Evolutionary conservation across 192 early-diverging fungal genomes (phyloP).

Genomic region (Mortierella alpina): DNA sequence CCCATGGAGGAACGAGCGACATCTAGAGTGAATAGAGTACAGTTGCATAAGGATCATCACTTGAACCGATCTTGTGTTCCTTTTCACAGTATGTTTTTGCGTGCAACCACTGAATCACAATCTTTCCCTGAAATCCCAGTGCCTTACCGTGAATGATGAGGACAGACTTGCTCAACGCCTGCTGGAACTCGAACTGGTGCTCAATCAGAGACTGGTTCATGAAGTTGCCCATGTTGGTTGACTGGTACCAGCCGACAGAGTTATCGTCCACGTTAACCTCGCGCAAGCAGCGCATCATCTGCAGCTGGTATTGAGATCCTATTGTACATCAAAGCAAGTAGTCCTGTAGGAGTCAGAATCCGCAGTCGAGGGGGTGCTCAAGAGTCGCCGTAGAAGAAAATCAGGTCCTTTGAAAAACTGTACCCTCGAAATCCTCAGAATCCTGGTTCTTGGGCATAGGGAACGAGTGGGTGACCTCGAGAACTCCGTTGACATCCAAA

Average conservation of each 20-base stretch:
- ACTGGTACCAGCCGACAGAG: slow-evolving; percentile 98
- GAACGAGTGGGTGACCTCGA: slow-evolving; percentile 94
- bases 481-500: slow-evolving; percentile 87
- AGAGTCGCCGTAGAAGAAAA: not conserved
- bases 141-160: slow-evolving; percentile 86
- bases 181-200: slow-evolving; percentile 91
- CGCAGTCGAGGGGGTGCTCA: too few species aligned
- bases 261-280: slow-evolving; percentile 96
- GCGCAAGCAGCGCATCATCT: slow-evolving; percentile 93
- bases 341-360: not conserved
- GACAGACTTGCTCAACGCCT: slow-evolving; percentile 83
- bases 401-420: not conserved
- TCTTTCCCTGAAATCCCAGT: too few species aligned
- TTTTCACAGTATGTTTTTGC: not conserved
- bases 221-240: slow-evolving; percentile 88
- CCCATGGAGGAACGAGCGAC: slow-evolving; percentile 86
- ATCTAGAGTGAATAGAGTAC: slow-evolving; percentile 53
- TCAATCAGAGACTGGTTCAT: slow-evolving; percentile 93
- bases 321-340: not conserved
- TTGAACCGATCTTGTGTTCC: not conserved
- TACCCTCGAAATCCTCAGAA: slow-evolving; percentile 54
- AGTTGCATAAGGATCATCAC: not conserved
- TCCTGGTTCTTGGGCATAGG: slow-evolving; percentile 75
- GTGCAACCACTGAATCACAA: not conserved
- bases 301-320: slow-evolving; percentile 87